A percentile compares a stretch with the other conserved stretches of the same genome.
phyloP scores from a whole-genome alignment of 805 yeast genomes.

The Myxozyma lipomycoides region DNA sequence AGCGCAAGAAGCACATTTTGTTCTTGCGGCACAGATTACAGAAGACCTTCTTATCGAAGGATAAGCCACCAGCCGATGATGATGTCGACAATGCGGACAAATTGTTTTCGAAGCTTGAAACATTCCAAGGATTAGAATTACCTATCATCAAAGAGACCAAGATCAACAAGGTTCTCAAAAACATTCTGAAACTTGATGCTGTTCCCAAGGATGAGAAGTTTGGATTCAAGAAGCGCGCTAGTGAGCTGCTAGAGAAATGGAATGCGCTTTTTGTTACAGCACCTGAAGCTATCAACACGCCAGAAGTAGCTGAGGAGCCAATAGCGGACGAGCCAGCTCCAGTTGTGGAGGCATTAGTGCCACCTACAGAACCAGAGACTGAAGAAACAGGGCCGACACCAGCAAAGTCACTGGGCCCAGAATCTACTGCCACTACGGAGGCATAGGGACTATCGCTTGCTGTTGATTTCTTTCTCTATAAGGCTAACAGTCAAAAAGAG shows the following conservation, averaged over 20 bases:
- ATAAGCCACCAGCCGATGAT: slow-evolving; percentile 30
- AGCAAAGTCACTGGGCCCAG: too few species aligned
- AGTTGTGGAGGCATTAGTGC: neutral
- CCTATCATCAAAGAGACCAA: slow-evolving; percentile 36
- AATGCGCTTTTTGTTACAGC: slow-evolving; percentile 8
- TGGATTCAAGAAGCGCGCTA: slow-evolving; percentile 33
- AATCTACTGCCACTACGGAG: neutral
- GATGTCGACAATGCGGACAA: slow-evolving; percentile 34
- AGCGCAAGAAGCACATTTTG: slow-evolving; percentile 29
- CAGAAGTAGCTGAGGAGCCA: neutral
- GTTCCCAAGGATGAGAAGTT: slow-evolving; percentile 35
- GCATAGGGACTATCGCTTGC: too few species aligned
- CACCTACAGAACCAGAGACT: neutral
- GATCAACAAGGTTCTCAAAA: slow-evolving; percentile 37
- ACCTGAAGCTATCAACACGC: slow-evolving; percentile 13
- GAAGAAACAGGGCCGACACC: neutral
- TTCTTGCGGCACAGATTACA: slow-evolving; percentile 36
- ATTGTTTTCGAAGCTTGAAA: slow-evolving; percentile 32
- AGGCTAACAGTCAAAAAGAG: too few species aligned
- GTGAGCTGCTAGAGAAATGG: slow-evolving; percentile 32
- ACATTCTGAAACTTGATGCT: slow-evolving; percentile 31
- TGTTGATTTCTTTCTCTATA: too few species aligned
- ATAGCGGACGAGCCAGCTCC: neutral
- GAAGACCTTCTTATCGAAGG: slow-evolving; percentile 32
- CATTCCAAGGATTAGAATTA: slow-evolving; percentile 33